Percentiles rank a stretch among this genome's conserved stretches.
Conservation (phyloP, 108 stramenopile species). For the Aurantiochytrium sp. region DNA sequence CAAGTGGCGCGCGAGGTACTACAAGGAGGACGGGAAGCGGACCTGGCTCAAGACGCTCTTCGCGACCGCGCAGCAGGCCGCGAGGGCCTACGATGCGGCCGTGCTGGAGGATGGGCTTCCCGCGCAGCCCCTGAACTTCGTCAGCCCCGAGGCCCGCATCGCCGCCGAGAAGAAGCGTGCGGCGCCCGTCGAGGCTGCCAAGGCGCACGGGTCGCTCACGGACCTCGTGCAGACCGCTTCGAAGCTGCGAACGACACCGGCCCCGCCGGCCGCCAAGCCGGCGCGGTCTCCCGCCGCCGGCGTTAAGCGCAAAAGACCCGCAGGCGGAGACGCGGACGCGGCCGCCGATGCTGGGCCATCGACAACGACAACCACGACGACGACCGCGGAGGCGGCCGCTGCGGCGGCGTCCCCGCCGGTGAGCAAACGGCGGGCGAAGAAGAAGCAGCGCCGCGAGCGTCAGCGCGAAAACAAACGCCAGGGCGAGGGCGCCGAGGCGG, state of each 20-base stretch:
- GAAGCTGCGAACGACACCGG: too few relatives aligned
- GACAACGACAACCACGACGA: neutral
- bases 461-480: neutral
- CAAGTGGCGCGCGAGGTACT: neutral
- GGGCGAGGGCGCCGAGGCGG: neutral
- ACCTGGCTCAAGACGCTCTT: neutral
- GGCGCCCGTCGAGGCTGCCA: neutral
- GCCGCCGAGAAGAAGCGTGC: neutral
- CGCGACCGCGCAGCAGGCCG: neutral
- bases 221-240: too few relatives aligned
- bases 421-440: neutral
- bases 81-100: neutral
- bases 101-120: neutral
- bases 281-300: too few relatives aligned
- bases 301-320: neutral
- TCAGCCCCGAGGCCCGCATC: neutral
- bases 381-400: neutral
- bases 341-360: neutral
- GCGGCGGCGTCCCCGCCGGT: neutral
- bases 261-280: too few relatives aligned
- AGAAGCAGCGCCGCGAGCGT: neutral
- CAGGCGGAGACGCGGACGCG: neutral
- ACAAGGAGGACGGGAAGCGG: neutral
- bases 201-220: too few relatives aligned
- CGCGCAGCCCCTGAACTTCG: constrained; percentile 8